Percentiles rank a stretch among this genome's conserved stretches.
Conservation (phyloP, 768 basidiomycete genomes). For the Pleurotus eryngii region DNA sequence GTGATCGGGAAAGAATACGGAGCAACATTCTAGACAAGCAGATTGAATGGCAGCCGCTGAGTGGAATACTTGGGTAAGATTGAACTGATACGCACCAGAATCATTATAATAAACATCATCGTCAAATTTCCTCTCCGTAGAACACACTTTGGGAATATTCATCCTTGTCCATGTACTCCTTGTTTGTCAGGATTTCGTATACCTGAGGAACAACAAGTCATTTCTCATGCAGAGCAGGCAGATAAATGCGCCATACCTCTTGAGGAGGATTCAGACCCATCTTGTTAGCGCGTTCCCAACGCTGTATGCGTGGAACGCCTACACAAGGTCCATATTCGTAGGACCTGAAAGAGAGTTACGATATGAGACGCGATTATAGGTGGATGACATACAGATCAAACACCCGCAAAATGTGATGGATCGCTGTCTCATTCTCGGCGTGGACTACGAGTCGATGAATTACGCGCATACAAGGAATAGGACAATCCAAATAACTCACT, state of each 20-base stretch:
- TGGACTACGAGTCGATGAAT: slow-evolving; percentile 48
- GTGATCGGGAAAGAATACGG: too few species aligned
- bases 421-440: slow-evolving; percentile 51
- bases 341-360: slow-evolving; percentile 36
- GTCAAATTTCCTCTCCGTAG: slow-evolving; percentile 30
- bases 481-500: slow-evolving; percentile 46
- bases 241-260: slow-evolving; percentile 50
- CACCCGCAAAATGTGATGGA: slow-evolving; percentile 72
- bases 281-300: slow-evolving; percentile 82
- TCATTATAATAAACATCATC: too few species aligned
- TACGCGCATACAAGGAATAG: background rate
- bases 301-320: slow-evolving; percentile 75
- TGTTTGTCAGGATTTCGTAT: slow-evolving; percentile 70
- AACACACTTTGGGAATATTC: slow-evolving; percentile 66
- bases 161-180: slow-evolving; percentile 52
- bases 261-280: slow-evolving; percentile 77
- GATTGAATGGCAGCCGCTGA: too few species aligned
- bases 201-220: slow-evolving; percentile 43
- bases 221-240: background rate
- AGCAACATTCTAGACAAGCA: too few species aligned
- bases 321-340: slow-evolving; percentile 81
- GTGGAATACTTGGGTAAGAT: too few species aligned
- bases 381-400: slow-evolving; percentile 64
- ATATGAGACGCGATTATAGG: background rate
- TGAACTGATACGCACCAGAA: too few species aligned